Evolutionary conservation across 2,329 filamentous ascomycete species (phyloP).

Genomic region (Mariannaea sp.): DNA sequence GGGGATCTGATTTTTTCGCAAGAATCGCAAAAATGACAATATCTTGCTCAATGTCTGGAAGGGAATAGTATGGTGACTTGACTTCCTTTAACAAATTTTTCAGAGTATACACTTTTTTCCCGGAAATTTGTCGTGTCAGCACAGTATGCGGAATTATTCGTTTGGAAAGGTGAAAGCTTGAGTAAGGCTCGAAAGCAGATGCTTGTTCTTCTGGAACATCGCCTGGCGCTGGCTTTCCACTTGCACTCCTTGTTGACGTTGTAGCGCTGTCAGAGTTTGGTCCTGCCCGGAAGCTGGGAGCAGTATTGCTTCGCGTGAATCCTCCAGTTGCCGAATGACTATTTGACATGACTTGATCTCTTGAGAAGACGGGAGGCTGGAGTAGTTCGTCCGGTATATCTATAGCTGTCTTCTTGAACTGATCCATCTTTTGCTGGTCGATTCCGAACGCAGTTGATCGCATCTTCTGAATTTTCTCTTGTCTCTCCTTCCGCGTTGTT

Average conservation of each 20-base stretch:
- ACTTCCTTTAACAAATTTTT: conserved; percentile 81
- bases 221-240: conserved; percentile 24
- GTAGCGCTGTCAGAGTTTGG: conserved; percentile 26
- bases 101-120: conserved; percentile 77
- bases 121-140: conserved; percentile 75
- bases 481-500: conserved; percentile 53
- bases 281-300: conserved; percentile 39
- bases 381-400: conserved; percentile 56
- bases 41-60: conserved; percentile 83
- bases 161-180: conserved; percentile 79
- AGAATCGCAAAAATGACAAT: conserved; percentile 89
- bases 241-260: background rate
- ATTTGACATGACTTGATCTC: conserved; percentile 63
- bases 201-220: conserved; percentile 36
- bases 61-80: conserved; percentile 79
- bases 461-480: conserved; percentile 56
- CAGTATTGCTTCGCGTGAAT: conserved; percentile 52
- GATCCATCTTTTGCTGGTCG: conserved; percentile 61
- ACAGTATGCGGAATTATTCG: conserved; percentile 82
- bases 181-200: conserved; percentile 80
- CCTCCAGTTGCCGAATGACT: conserved; percentile 33
- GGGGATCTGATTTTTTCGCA: conserved; percentile 84
- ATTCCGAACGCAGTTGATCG: conserved; percentile 63
- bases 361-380: conserved; percentile 59
- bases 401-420: conserved; percentile 61